Evolutionary conservation across 2,329 filamentous ascomycete genomes (phyloP).

Genomic region (Diaporthe nobilis): DNA sequence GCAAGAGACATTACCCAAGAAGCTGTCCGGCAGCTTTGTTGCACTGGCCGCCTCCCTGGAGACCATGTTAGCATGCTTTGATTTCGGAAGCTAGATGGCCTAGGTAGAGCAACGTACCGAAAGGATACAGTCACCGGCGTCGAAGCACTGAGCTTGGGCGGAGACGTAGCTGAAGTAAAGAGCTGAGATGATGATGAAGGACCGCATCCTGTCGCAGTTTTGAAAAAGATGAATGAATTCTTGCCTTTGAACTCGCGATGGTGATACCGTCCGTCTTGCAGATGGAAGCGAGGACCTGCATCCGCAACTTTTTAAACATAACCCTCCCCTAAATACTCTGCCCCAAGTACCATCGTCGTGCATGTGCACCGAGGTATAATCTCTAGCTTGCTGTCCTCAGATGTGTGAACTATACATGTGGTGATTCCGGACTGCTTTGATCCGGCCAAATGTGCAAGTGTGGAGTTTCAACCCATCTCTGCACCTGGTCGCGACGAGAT

Average conservation of each 20-base stretch:
- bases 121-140: slow-evolving; percentile 5
- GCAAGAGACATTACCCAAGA: not conserved
- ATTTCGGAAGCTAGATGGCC: not conserved
- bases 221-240: not conserved
- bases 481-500: not conserved
- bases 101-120: not conserved
- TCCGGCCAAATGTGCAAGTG: not conserved
- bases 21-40: slow-evolving; percentile 8
- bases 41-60: not conserved
- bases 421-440: not conserved
- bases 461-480: slow-evolving; percentile 6
- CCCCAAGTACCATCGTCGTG: not conserved
- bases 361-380: not conserved
- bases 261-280: not conserved
- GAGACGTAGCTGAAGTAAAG: slow-evolving; percentile 1
- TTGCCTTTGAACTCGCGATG: not conserved
- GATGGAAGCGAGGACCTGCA: not conserved
- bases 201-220: not conserved
- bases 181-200: not conserved
- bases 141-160: slow-evolving; percentile 12
- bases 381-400: not conserved
- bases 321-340: too few species aligned
- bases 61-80: not conserved
- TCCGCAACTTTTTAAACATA: not conserved
- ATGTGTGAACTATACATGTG: not conserved